Percentiles rank a stretch among this genome's conserved stretches.
Conservation (phyloP, 2,329 filamentous ascomycete genomes). For the Xylariaceae sp. region DNA sequence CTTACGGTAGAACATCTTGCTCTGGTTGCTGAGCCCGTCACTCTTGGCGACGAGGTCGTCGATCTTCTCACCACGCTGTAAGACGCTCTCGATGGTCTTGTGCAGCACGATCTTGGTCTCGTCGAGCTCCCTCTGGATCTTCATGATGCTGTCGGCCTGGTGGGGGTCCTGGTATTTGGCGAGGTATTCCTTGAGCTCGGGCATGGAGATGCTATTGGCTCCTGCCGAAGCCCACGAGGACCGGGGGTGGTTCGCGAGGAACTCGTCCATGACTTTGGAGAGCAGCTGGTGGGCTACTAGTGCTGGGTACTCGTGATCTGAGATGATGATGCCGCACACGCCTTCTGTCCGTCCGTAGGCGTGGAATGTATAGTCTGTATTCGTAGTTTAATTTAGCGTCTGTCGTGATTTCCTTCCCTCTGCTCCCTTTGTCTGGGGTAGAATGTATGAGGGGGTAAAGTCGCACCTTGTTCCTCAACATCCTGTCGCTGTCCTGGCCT, state of each 20-base stretch:
- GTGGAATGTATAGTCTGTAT: slow-evolving; percentile 69
- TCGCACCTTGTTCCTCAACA: slow-evolving; percentile 73
- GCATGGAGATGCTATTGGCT: slow-evolving; percentile 58
- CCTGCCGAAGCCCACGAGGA: slow-evolving; percentile 57
- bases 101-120: slow-evolving; percentile 97
- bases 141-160: slow-evolving; percentile 87
- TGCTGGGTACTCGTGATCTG: slow-evolving; percentile 70
- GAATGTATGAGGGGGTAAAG: slow-evolving; percentile 2
- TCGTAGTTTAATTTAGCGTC: slow-evolving; percentile 10
- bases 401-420: neutral
- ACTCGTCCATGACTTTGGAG: slow-evolving; percentile 84
- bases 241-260: slow-evolving; percentile 71
- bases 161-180: slow-evolving; percentile 78
- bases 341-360: slow-evolving; percentile 74
- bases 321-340: slow-evolving; percentile 74
- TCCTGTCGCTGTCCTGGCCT: slow-evolving; percentile 78
- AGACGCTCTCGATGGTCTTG: slow-evolving; percentile 87
- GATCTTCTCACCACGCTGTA: slow-evolving; percentile 95
- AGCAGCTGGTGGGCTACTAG: slow-evolving; percentile 84
- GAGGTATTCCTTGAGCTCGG: slow-evolving; percentile 75
- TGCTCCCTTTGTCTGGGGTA: slow-evolving; percentile 2
- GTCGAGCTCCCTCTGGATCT: slow-evolving; percentile 94
- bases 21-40: slow-evolving; percentile 83
- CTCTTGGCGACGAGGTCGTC: slow-evolving; percentile 92
- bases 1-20: slow-evolving; percentile 95